Percentiles rank a stretch among this genome's conserved stretches.
These are phyloP conservation scores for Kingdonia uniflora DNA, from an alignment of 164 flowering plant genomes.

Conservation along the genomic window DNA sequence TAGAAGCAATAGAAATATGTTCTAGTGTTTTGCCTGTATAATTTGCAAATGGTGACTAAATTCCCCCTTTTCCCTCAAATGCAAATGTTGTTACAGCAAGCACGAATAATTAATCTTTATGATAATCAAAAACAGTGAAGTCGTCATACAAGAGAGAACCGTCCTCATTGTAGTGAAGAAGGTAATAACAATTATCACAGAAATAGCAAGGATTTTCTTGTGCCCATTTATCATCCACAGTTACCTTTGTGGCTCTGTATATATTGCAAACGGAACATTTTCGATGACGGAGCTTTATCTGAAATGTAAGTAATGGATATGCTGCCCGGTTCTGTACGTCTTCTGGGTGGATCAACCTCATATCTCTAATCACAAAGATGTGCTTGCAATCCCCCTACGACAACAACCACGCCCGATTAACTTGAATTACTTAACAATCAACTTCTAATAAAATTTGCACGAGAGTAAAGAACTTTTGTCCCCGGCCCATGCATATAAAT, in stretches of 20 bases:
- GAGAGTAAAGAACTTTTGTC: too few species aligned
- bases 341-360: slow-evolving; percentile 81
- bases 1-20: too few species aligned
- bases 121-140: slow-evolving; percentile 36
- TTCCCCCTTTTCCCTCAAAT: too few species aligned
- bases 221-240: slow-evolving; percentile 81
- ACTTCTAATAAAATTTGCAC: too few species aligned
- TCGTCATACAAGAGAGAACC: slow-evolving; percentile 31
- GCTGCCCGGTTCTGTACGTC: slow-evolving; percentile 59
- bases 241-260: slow-evolving; percentile 49
- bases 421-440: too few species aligned
- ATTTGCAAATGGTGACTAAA: too few species aligned
- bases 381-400: slow-evolving; percentile 75
- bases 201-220: slow-evolving; percentile 68
- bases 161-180: slow-evolving; percentile 46
- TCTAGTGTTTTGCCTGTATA: too few species aligned
- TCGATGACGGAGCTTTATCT: slow-evolving; percentile 22
- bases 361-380: slow-evolving; percentile 67
- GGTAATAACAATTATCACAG: slow-evolving; percentile 70
- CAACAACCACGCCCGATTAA: slow-evolving; percentile 1
- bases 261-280: slow-evolving; percentile 72
- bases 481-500: too few species aligned
- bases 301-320: slow-evolving; percentile 53
- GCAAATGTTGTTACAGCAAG: too few species aligned
- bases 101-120: slow-evolving; percentile 30